Percentiles rank a stretch among this genome's conserved stretches.
Conservation (phyloP, 2,329 filamentous ascomycete species). For the Malbranchea cinnamomea region DNA sequence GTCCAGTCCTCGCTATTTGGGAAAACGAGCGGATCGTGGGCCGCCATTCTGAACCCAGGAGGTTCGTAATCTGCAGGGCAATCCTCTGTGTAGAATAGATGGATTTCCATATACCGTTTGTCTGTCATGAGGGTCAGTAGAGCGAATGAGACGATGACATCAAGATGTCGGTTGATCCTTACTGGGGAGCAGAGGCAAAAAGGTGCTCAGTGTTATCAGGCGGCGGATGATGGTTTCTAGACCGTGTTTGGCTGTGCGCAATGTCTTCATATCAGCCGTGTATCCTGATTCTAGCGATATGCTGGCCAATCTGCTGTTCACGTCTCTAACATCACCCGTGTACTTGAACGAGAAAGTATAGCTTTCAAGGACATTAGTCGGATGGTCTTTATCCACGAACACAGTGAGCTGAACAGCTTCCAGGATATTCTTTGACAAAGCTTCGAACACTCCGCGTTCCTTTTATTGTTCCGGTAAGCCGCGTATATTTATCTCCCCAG, state of each 20-base stretch:
- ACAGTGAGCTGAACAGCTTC: constrained; percentile 34
- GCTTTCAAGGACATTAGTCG: constrained; percentile 30
- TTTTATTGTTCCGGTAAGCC: constrained; percentile 11
- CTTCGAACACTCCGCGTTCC: constrained; percentile 36
- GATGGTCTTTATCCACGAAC: constrained; percentile 23
- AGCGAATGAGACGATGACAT: too few relatives aligned
- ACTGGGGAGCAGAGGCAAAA: constrained; percentile 31
- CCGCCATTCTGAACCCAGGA: constrained; percentile 23
- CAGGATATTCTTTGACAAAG: constrained; percentile 28
- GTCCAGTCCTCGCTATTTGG: constrained; percentile 24
- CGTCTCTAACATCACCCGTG: constrained; percentile 15
- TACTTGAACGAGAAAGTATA: constrained; percentile 38
- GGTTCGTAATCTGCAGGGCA: constrained; percentile 26
- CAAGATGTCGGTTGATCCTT: constrained; percentile 6
- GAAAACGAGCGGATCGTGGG: constrained; percentile 20
- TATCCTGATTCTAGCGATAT: constrained; percentile 17
- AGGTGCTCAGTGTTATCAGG: constrained; percentile 23
- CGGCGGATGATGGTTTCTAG: constrained; percentile 30
- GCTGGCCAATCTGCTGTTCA: constrained; percentile 17
- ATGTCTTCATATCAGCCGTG: constrained; percentile 20
- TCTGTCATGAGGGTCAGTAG: constrained; percentile 11
- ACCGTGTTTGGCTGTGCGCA: constrained; percentile 25
- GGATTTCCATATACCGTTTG: constrained; percentile 28
- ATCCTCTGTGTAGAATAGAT: constrained; percentile 30
- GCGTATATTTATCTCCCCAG: background rate